Evolutionary conservation across 2,329 filamentous ascomycete genomes (phyloP), one percentile per base, ranked within the genome.

Genomic region (Fusarium sp.): DNA sequence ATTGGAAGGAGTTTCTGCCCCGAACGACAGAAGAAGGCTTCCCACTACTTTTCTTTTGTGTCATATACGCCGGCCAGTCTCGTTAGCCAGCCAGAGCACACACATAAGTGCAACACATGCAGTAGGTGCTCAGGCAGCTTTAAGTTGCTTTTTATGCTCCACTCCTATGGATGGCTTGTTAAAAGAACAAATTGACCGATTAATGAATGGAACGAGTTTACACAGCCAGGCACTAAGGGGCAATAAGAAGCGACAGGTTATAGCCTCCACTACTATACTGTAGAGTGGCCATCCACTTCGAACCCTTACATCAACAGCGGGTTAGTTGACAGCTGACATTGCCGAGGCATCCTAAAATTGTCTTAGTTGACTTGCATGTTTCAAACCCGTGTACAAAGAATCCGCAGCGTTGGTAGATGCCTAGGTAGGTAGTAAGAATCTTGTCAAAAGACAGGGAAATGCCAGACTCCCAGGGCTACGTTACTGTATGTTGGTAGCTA

Each of bases 341-440:
- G 65, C 67, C 69, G 70, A 66, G 69, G 70, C 67, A 72, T 72
- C 14, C 67, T 61, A 30, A 27, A 61, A 58, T 32, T 59, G 59
- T 50, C 46, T 43, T 73, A 69, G 71, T 28, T 62, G 55, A 30
- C 45, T 59, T 54, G 27, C 45, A 55, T 40, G 18, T 40, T 51
- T 37, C 37, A n/a, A n/a, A 40, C 16, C 23, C 23, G 45, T 40
- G 40, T n/a, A 50, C 34, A 13, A 12, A 23, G 18, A 20, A 18
- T 14, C 21, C 25, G 37, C 30, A 46, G 40, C 20, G 37, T 43
- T 27, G 23, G 23, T 25, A n/a, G 27, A 47, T 34, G 32, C 32
- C 32, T 34, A 30, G 28, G 28, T 45, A 49, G 4, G 28, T 47
- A 18, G 28, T 20, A 3, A 37, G 34, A 37, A 37, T 18, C 34